These are phyloP conservation scores for Daldinia vernicosa DNA, from an alignment of 495 filamentous ascomycete species.

Conservation along the genomic window DNA sequence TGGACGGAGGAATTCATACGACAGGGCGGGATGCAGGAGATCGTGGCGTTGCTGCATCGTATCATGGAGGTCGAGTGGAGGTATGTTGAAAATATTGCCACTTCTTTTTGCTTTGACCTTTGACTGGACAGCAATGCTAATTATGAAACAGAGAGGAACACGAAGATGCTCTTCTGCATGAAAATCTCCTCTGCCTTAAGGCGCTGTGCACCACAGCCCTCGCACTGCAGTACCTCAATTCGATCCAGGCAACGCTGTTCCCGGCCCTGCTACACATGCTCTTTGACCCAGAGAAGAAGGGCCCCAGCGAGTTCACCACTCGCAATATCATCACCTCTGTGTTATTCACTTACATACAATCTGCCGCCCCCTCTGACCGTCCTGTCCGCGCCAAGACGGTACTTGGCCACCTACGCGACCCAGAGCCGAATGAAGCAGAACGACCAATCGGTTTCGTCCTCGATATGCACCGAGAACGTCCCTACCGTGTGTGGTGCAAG, in stretches of 20 bases:
- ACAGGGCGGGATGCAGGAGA: conserved; percentile 90
- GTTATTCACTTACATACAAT: conserved; percentile 82
- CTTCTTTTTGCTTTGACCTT: not conserved
- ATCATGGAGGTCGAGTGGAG: conserved; percentile 97
- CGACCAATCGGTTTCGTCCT: conserved; percentile 85
- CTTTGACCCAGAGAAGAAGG: conserved; percentile 96
- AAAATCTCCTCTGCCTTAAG: conserved; percentile 92
- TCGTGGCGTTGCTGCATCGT: conserved; percentile 83
- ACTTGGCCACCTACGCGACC: conserved; percentile 82
- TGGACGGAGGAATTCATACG: conserved; percentile 94
- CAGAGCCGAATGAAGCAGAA: conserved; percentile 74
- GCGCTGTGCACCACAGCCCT: conserved; percentile 90
- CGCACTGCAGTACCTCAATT: conserved; percentile 80
- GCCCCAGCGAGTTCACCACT: conserved; percentile 94
- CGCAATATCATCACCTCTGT: conserved; percentile 86
- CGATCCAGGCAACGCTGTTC: conserved; percentile 82
- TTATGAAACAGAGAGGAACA: conserved; percentile 81
- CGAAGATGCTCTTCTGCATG: conserved; percentile 91
- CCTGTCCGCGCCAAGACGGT: conserved; percentile 71
- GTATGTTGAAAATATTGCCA: conserved; percentile 58
- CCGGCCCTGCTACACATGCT: conserved; percentile 87
- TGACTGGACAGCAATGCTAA: conserved; percentile 36
- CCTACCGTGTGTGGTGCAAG: conserved; percentile 93
- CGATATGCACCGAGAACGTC: conserved; percentile 84
- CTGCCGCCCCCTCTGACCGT: conserved; percentile 61